phyloP scores from a whole-genome alignment of 805 yeast genomes.

The Candida argentea region DNA sequence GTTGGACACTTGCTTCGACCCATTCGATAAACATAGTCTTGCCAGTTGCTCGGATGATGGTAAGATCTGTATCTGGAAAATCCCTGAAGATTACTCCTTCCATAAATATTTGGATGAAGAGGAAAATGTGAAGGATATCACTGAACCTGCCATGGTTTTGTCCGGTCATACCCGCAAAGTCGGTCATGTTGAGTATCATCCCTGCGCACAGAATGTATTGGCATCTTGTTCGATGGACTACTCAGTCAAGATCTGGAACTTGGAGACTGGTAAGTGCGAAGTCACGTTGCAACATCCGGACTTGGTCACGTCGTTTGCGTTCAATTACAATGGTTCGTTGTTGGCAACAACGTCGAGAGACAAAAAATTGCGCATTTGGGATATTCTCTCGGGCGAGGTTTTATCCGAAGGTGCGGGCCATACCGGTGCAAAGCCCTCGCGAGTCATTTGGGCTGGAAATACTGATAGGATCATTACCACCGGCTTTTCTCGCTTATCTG shows the following conservation, averaged over 20 bases:
- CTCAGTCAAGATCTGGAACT: constrained; percentile 85
- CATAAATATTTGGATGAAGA: constrained; percentile 43
- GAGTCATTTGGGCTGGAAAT: constrained; percentile 87
- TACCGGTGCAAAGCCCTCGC: constrained; percentile 81
- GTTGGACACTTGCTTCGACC: constrained; percentile 91
- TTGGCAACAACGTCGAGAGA: constrained; percentile 89
- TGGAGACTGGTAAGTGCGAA: constrained; percentile 61
- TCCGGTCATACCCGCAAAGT: constrained; percentile 90
- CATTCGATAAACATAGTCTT: constrained; percentile 60
- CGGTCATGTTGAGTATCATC: constrained; percentile 86
- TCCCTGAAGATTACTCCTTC: constrained; percentile 75
- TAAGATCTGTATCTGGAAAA: constrained; percentile 74
- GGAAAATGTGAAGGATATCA: constrained; percentile 54
- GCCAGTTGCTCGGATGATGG: constrained; percentile 21
- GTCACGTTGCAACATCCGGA: constrained; percentile 79
- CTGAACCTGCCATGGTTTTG: constrained; percentile 55
- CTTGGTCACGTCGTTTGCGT: constrained; percentile 84
- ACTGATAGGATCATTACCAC: constrained; percentile 81
- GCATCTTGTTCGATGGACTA: constrained; percentile 90
- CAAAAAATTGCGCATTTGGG: constrained; percentile 86
- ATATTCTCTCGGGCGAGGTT: constrained; percentile 63
- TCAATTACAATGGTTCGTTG: constrained; percentile 80
- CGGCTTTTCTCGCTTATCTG: constrained; percentile 87
- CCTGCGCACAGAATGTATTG: constrained; percentile 74
- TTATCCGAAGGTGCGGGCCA: constrained; percentile 85